Percentiles rank a stretch among this genome's conserved stretches.
Conservation (phyloP, 2,329 filamentous ascomycete species). For the Trichoderma brevicompactum region DNA sequence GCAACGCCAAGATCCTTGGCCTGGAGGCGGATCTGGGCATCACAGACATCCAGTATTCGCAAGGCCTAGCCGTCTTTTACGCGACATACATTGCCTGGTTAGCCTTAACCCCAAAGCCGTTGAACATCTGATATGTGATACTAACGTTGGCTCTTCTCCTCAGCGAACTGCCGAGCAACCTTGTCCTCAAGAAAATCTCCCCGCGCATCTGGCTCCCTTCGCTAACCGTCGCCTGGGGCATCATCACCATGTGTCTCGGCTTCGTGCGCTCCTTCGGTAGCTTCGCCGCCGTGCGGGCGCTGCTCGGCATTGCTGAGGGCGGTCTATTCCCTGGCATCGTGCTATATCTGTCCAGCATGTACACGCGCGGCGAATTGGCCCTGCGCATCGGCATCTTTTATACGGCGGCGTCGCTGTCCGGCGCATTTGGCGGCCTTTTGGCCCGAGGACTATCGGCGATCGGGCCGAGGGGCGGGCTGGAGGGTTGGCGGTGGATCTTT, state of each 20-base stretch:
- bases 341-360: constrained; percentile 67
- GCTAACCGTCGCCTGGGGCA: constrained; percentile 61
- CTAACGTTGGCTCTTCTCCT: constrained; percentile 6
- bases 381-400: constrained; percentile 70
- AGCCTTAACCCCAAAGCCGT: constrained; percentile 27
- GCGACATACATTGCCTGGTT: constrained; percentile 65
- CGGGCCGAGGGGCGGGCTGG: constrained; percentile 55
- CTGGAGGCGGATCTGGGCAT: constrained; percentile 63
- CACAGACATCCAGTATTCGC: constrained; percentile 65
- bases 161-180: constrained; percentile 67
- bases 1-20: constrained; percentile 69
- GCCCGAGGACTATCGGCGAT: constrained; percentile 66
- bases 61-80: constrained; percentile 68
- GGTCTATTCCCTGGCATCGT: constrained; percentile 70
- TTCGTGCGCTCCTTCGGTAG: constrained; percentile 58
- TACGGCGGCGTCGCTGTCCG: constrained; percentile 66
- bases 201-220: constrained; percentile 64
- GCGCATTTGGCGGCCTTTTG: constrained; percentile 62
- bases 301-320: constrained; percentile 67
- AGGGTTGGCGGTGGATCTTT: constrained; percentile 66
- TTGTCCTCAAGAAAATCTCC: constrained; percentile 64
- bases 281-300: constrained; percentile 64
- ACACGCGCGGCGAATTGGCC: constrained; percentile 63
- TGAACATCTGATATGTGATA: too few species aligned
- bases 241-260: constrained; percentile 61